These are phyloP conservation scores for Marchantia polymorpha DNA, from an alignment of 225 moss, liverwort and hornwort species.

Conservation along the genomic window DNA sequence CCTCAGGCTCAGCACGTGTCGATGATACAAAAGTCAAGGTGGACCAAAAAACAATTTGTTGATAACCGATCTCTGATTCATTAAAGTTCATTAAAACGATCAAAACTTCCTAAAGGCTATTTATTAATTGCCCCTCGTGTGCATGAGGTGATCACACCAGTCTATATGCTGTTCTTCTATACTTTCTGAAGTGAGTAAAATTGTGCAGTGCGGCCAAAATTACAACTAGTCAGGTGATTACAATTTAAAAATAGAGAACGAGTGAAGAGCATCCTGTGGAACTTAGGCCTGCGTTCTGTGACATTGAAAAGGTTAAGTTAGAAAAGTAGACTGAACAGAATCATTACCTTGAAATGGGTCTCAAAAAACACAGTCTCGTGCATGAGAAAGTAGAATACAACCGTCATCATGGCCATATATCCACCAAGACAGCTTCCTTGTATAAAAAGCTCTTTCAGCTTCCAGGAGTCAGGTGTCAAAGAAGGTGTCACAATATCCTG, in stretches of 20 bases:
- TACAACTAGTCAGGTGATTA: not conserved
- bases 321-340: not conserved
- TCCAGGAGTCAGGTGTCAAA: constrained; percentile 63
- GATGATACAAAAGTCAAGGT: not conserved
- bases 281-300: not conserved
- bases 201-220: not conserved
- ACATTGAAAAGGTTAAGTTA: no score
- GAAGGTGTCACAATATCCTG: constrained; percentile 78
- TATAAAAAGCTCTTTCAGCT: constrained; percentile 66
- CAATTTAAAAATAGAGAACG: not conserved
- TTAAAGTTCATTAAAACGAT: no score
- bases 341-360: constrained; percentile 41
- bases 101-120: no score
- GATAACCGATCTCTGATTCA: not conserved
- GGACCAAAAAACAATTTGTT: not conserved
- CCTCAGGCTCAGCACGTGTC: no score
- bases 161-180: not conserved
- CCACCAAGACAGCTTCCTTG: constrained; percentile 64
- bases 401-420: constrained; percentile 70
- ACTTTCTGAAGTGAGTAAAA: not conserved
- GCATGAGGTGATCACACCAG: not conserved
- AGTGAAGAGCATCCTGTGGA: not conserved
- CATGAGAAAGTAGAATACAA: constrained; percentile 64
- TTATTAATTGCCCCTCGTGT: not conserved
- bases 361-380: constrained; percentile 63